phyloP scores from a whole-genome alignment of 2,329 filamentous ascomycete genomes.

The Trichophyton schoenleinii region DNA sequence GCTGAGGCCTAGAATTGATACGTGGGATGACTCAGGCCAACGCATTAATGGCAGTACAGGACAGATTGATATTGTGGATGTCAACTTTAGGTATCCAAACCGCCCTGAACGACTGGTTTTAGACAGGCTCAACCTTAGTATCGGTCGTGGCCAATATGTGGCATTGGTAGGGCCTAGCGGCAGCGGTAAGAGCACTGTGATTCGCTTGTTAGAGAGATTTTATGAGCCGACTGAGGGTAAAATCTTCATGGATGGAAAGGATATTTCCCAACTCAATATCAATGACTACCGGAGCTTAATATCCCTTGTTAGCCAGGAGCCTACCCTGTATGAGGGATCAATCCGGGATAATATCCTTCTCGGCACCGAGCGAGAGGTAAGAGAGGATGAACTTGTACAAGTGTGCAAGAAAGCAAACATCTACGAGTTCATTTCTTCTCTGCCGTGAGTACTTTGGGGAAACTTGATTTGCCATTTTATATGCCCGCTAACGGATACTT shows the following conservation, averaged over 20 bases:
- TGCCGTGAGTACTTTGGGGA: constrained; percentile 42
- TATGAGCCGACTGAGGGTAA: constrained; percentile 76
- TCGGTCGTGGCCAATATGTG: constrained; percentile 36
- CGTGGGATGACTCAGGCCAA: constrained; percentile 57
- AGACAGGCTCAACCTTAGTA: constrained; percentile 55
- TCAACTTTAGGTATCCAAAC: constrained; percentile 89
- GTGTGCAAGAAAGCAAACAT: constrained; percentile 86
- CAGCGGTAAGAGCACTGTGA: constrained; percentile 87
- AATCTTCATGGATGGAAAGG: constrained; percentile 70
- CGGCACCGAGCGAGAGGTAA: constrained; percentile 52
- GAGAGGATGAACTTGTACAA: constrained; percentile 59
- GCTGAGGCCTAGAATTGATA: constrained; percentile 55
- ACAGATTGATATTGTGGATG: constrained; percentile 73
- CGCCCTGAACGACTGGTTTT: constrained; percentile 84
- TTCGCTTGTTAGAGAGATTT: constrained; percentile 83
- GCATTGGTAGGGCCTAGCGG: constrained; percentile 88
- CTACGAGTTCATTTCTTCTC: constrained; percentile 70
- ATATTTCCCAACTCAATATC: constrained; percentile 68
- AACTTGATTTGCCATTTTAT: constrained; percentile 48
- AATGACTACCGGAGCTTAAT: constrained; percentile 74
- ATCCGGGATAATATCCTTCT: constrained; percentile 84
- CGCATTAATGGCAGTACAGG: constrained; percentile 55
- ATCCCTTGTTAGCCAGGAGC: constrained; percentile 84
- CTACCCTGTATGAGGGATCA: constrained; percentile 82
- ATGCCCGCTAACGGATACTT: constrained; percentile 21